Conservation (phyloP, 306 rosid species). For the Cucumis melo region DNA sequence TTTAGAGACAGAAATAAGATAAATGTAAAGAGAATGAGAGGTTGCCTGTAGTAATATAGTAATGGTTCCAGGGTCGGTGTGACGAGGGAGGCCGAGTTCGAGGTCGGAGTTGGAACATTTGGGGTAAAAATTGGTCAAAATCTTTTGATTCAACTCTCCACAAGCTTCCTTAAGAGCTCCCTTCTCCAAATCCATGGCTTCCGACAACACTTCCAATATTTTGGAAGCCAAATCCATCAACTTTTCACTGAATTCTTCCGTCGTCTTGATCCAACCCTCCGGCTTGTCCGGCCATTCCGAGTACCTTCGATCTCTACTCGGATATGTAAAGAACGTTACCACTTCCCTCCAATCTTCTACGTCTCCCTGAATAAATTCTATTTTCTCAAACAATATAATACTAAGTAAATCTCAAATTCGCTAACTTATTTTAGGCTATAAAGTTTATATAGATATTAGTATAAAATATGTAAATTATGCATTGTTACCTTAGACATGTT, state of each 20-base stretch:
- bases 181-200: constrained; percentile 74
- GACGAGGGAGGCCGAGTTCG: constrained; percentile 63
- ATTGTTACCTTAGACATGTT: too few relatives aligned
- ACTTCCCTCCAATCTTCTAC: constrained; percentile 69
- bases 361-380: constrained; percentile 42
- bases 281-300: constrained; percentile 86
- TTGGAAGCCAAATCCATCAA: constrained; percentile 57
- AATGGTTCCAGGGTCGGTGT: constrained; percentile 76
- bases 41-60: constrained; percentile 50
- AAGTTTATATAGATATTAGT: too few relatives aligned
- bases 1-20: too few relatives aligned
- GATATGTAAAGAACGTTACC: constrained; percentile 52
- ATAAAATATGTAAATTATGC: too few relatives aligned
- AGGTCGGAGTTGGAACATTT: constrained; percentile 72
- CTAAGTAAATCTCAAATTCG: too few relatives aligned
- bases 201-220: constrained; percentile 52
- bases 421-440: too few relatives aligned
- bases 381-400: too few relatives aligned
- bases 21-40: too few relatives aligned
- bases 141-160: constrained; percentile 69
- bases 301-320: constrained; percentile 32
- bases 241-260: constrained; percentile 50
- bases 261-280: constrained; percentile 36
- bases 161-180: constrained; percentile 60
- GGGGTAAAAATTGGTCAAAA: constrained; percentile 64